Percentiles rank a stretch among this genome's conserved stretches.
Evolutionary conservation across 164 flowering plant genomes (phyloP).

Genomic region (Chloranthus sessilifolius): DNA sequence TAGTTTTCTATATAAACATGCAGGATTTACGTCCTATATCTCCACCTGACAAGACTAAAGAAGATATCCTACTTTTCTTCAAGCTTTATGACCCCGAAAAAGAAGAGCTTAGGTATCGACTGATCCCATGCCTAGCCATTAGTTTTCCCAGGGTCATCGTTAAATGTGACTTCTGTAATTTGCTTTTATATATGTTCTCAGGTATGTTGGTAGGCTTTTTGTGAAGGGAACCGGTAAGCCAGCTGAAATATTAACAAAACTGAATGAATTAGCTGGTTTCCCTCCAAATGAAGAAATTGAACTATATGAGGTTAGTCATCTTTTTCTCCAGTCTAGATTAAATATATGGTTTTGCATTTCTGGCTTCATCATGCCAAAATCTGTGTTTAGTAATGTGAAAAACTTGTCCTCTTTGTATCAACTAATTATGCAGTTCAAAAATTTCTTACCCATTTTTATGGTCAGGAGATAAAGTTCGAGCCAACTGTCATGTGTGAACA

Average conservation of each 20-base stretch:
- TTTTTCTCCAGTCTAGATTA: too few species aligned
- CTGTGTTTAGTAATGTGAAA: too few species aligned
- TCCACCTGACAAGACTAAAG: constrained; percentile 83
- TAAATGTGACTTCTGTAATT: neutral
- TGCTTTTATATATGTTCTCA: constrained; percentile 26
- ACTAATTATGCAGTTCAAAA: too few species aligned
- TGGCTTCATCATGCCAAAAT: too few species aligned
- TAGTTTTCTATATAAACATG: constrained; percentile 1
- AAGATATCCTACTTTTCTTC: constrained; percentile 86
- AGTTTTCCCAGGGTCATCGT: neutral
- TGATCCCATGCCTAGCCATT: neutral
- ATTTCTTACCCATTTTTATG: constrained; percentile 5
- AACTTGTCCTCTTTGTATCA: too few species aligned
- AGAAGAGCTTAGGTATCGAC: constrained; percentile 65
- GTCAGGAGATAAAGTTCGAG: constrained; percentile 93
- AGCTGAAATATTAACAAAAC: constrained; percentile 53
- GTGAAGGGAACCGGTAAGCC: constrained; percentile 81
- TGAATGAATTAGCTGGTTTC: constrained; percentile 92
- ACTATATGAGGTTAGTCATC: constrained; percentile 74
- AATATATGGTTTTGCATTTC: too few species aligned
- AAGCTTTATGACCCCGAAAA: constrained; percentile 89
- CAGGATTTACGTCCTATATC: constrained; percentile 72
- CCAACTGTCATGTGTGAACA: constrained; percentile 93
- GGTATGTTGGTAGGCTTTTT: constrained; percentile 87
- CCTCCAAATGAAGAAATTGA: constrained; percentile 82